Base-by-base conservation (phyloP, 2,329 filamentous ascomycete species). In the Didymosphaeria variabile region DNA sequence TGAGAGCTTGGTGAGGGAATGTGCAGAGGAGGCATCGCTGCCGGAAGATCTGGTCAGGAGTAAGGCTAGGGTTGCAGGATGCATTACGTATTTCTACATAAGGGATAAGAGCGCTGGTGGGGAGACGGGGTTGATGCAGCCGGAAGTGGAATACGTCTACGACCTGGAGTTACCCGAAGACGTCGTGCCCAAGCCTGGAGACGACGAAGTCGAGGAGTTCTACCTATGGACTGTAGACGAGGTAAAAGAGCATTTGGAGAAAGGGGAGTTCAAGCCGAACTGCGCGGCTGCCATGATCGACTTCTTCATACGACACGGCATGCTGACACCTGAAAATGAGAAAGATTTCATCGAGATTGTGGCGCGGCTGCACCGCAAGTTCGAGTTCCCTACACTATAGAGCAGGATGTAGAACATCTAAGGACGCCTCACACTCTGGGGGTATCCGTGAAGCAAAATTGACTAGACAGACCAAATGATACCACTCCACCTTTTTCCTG, bases 91-190 rank as follows among this genome's bases (percentile, higher is more conserved):
- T 80, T 88, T 93, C 66, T 91, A 94, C 80, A 85, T 97, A 66
- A 88, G 93, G 12, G 90, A 93, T 72, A 82, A 86, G 70, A 84
- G 88, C 36, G 89, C 92, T 3, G 92, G 93, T 12, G 94, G 93
- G 10, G 93, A 97, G 79, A 87, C 85, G 10, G 90, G 90, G 12
- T 84, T 96, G 72, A 84, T 97, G 74, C 94, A 97, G 79, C 95
- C 95, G 0, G 95, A 98, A 80, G 90, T 89, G 71, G 90, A 98
- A 79, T 97, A 93, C 82, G 83, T 97, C 47, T 99, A 95, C 80
- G 93, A 99, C 76, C 81, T 98, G 64, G 89, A 93, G 77, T 82
- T 99, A 65, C 86, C 90, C 2, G 79, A 82, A 5, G 87, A 88
- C 61, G 84, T 93, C 4, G 81, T 87, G 38, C 93, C 91, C 13